phyloP scores from a whole-genome alignment of 148 eudicot genomes.

The Heliosperma pusillum region DNA sequence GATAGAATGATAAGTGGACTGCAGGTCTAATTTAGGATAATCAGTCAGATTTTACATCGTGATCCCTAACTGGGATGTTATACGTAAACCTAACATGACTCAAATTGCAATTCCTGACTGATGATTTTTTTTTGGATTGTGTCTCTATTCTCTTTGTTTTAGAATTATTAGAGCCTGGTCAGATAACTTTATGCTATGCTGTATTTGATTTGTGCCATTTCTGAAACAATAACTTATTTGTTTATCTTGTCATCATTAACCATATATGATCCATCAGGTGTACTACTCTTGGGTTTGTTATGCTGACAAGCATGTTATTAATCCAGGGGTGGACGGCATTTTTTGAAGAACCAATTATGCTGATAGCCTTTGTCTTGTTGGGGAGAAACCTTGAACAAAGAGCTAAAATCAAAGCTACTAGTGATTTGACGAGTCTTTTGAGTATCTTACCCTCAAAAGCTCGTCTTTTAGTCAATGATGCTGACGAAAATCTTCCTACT shows the following conservation, averaged over 20 bases:
- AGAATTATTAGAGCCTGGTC: neutral
- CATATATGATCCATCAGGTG: neutral
- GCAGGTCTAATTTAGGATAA: neutral
- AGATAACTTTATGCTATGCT: neutral
- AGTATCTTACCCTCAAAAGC: constrained; percentile 87
- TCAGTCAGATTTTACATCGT: neutral
- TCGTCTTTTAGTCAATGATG: constrained; percentile 68
- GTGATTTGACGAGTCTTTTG: constrained; percentile 93
- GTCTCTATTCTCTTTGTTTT: neutral
- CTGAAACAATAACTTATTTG: neutral
- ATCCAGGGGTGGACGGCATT: constrained; percentile 92
- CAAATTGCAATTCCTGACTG: neutral
- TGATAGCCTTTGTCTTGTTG: constrained; percentile 94
- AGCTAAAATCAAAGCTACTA: constrained; percentile 94
- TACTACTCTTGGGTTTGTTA: neutral
- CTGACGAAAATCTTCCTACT: constrained; percentile 53
- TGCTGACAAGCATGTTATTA: constrained; percentile 17
- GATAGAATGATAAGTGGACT: neutral
- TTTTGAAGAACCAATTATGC: constrained; percentile 93
- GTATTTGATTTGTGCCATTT: neutral
- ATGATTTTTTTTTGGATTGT: neutral
- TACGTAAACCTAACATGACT: neutral
- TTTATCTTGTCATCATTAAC: neutral
- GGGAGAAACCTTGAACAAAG: constrained; percentile 98
- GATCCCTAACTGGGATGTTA: neutral